These are phyloP conservation scores for Fomitopsis schrenkii DNA, from an alignment of 1,284 basidiomycete species.

Conservation along the genomic window DNA sequence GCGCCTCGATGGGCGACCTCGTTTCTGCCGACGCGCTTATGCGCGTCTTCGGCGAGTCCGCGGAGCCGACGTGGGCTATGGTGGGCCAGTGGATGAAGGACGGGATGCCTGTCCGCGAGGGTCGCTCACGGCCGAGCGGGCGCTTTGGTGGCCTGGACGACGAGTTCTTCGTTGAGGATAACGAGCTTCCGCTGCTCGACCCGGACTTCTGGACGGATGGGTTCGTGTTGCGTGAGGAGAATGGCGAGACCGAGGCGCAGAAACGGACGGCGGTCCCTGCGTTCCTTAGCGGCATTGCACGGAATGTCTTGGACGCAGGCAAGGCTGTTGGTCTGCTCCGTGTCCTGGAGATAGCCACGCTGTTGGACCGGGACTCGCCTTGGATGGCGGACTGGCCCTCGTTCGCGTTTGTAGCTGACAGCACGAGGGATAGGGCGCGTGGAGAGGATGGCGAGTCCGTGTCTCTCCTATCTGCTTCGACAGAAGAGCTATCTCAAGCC, in stretches of 20 bases:
- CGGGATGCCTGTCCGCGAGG: conserved; percentile 60
- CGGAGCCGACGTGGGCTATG: conserved; percentile 73
- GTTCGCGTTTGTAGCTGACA: conserved; percentile 14
- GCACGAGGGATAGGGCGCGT: not conserved
- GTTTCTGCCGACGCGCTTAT: conserved; percentile 52
- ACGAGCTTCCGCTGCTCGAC: conserved; percentile 56
- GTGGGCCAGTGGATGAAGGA: conserved; percentile 69
- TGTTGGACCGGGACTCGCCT: conserved; percentile 13
- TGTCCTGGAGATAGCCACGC: conserved; percentile 31
- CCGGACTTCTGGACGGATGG: conserved; percentile 82
- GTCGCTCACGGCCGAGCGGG: conserved; percentile 10
- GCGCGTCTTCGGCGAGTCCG: conserved; percentile 57
- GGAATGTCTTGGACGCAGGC: conserved; percentile 63
- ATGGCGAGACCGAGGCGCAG: conserved; percentile 25
- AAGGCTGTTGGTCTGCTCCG: conserved; percentile 76
- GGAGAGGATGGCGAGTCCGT: not conserved
- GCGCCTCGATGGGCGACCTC: conserved; percentile 51
- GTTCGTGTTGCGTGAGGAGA: conserved; percentile 49
- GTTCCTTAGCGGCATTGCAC: conserved; percentile 58
- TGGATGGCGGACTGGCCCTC: conserved; percentile 31
- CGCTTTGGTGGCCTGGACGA: conserved; percentile 43
- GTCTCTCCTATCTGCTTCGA: conserved; percentile 33
- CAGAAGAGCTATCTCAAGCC: conserved; percentile 55
- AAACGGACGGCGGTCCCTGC: conserved; percentile 45
- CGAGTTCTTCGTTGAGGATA: conserved; percentile 81